Conservation (phyloP, 441 rosid genomes). For the Biscutella laevigata region DNA sequence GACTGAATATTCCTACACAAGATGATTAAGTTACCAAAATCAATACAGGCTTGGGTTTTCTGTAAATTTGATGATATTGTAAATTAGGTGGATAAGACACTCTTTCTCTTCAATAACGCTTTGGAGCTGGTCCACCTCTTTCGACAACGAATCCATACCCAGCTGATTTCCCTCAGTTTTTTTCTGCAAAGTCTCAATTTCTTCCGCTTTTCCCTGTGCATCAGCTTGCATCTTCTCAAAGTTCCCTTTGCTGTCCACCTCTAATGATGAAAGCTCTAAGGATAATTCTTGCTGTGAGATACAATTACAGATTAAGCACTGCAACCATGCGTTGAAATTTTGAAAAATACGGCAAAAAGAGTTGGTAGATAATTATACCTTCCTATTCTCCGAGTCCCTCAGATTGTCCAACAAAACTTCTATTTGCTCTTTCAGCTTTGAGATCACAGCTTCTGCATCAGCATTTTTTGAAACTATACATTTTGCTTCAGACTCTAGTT, state of each 20-base stretch:
- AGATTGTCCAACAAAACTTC: constrained; percentile 14
- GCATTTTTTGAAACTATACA: constrained; percentile 34
- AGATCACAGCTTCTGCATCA: constrained; percentile 24
- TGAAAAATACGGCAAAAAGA: constrained; percentile 1
- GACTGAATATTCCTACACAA: constrained; percentile 53
- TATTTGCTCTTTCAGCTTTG: constrained; percentile 19
- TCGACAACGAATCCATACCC: constrained; percentile 39
- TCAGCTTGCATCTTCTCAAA: constrained; percentile 46
- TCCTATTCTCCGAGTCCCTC: constrained; percentile 38
- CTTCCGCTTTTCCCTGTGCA: constrained; percentile 40
- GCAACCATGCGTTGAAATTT: constrained; percentile 11
- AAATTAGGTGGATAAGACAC: constrained; percentile 36
- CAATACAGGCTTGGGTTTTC: too few relatives aligned
- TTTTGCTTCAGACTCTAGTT: constrained; percentile 60
- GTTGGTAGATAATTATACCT: constrained; percentile 33
- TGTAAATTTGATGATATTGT: too few relatives aligned
- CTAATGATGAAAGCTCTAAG: constrained; percentile 45
- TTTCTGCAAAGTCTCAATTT: constrained; percentile 37
- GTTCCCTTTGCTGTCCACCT: constrained; percentile 48
- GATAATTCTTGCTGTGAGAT: constrained; percentile 50
- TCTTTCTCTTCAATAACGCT: constrained; percentile 54
- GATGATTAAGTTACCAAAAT: constrained; percentile 1
- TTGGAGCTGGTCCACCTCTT: constrained; percentile 49
- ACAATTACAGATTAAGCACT: constrained; percentile 22
- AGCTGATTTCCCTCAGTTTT: constrained; percentile 39